A percentile compares a stretch with the other conserved stretches of the same genome.
These are phyloP conservation scores for Phytopythium cucurbitacearum DNA, from an alignment of 352 stramenopile genomes.

Conservation along the genomic window DNA sequence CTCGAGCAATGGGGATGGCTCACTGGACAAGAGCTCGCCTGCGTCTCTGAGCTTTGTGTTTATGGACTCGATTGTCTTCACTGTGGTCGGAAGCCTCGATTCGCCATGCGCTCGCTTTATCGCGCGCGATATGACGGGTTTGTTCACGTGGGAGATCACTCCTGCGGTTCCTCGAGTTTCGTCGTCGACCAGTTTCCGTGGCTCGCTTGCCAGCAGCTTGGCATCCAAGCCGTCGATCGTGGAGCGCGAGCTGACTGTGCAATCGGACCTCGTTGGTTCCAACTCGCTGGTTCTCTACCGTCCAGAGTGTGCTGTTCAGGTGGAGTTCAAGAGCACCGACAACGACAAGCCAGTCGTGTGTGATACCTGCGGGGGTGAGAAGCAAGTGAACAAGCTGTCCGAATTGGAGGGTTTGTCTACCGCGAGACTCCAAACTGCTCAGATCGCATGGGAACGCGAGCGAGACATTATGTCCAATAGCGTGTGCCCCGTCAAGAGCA, in stretches of 20 bases:
- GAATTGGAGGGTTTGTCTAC: conserved; percentile 1
- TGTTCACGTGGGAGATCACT: conserved; percentile 84
- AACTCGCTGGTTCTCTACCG: conserved; percentile 36
- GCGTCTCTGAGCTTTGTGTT: conserved; percentile 81
- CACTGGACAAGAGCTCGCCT: conserved; percentile 19
- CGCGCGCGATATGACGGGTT: conserved; percentile 77
- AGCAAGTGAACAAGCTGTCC: conserved; percentile 23
- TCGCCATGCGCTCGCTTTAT: conserved; percentile 74
- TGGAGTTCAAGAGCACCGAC: conserved; percentile 51
- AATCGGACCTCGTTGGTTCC: conserved; percentile 24
- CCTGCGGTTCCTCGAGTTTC: conserved; percentile 18
- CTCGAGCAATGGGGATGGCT: background rate
- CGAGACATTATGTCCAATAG: conserved; percentile 60
- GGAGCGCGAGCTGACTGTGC: conserved; percentile 35
- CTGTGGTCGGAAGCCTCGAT: conserved; percentile 75
- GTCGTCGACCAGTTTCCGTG: conserved; percentile 8
- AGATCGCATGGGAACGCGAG: conserved; percentile 62
- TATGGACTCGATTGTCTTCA: conserved; percentile 86
- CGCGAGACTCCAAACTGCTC: conserved; percentile 39
- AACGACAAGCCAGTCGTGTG: conserved; percentile 22
- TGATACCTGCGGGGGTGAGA: conserved; percentile 60
- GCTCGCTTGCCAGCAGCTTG: conserved; percentile 11
- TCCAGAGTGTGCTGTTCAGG: conserved; percentile 42
- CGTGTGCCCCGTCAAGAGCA: conserved; percentile 61
- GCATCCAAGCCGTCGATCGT: conserved; percentile 7